phyloP scores from a whole-genome alignment of 768 basidiomycete genomes.

The Mycena vulgaris region DNA sequence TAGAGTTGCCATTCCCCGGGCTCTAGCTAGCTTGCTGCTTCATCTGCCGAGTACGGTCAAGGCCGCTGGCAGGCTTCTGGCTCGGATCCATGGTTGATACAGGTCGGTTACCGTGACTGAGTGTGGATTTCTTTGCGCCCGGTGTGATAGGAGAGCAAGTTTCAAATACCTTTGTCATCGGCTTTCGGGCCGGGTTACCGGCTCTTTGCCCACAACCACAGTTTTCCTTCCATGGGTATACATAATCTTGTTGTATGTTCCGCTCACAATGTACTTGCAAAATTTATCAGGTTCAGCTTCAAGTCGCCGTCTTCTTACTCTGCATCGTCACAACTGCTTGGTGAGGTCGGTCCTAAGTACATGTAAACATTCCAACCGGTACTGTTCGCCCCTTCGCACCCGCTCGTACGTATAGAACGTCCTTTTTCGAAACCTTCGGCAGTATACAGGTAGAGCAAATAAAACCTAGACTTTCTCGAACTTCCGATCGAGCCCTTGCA shows the following conservation, averaged over 20 bases:
- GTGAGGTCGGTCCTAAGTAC: slow-evolving; percentile 72
- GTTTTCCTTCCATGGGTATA: slow-evolving; percentile 86
- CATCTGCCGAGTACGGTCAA: too few relatives aligned
- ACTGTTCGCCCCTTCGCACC: not conserved
- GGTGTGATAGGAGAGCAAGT: too few relatives aligned
- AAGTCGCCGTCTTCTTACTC: slow-evolving; percentile 36
- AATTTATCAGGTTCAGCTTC: slow-evolving; percentile 94
- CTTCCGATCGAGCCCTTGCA: slow-evolving; percentile 15
- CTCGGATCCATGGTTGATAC: slow-evolving; percentile 90
- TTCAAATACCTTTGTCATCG: too few relatives aligned
- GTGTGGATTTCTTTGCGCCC: too few relatives aligned
- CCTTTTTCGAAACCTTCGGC: not conserved
- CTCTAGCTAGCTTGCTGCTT: slow-evolving; percentile 32
- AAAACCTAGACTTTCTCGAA: not conserved
- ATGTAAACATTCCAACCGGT: slow-evolving; percentile 56
- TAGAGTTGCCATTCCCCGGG: not conserved
- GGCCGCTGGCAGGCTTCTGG: slow-evolving; percentile 42
- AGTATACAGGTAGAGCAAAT: not conserved
- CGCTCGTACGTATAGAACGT: not conserved
- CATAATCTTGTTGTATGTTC: not conserved
- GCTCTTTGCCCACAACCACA: too few relatives aligned
- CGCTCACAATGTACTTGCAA: slow-evolving; percentile 87
- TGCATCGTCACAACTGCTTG: slow-evolving; percentile 52
- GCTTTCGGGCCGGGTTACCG: too few relatives aligned
- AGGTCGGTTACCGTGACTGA: too few relatives aligned